Conservation (phyloP, 768 basidiomycete species). For the Rhodocollybia butyracea region DNA sequence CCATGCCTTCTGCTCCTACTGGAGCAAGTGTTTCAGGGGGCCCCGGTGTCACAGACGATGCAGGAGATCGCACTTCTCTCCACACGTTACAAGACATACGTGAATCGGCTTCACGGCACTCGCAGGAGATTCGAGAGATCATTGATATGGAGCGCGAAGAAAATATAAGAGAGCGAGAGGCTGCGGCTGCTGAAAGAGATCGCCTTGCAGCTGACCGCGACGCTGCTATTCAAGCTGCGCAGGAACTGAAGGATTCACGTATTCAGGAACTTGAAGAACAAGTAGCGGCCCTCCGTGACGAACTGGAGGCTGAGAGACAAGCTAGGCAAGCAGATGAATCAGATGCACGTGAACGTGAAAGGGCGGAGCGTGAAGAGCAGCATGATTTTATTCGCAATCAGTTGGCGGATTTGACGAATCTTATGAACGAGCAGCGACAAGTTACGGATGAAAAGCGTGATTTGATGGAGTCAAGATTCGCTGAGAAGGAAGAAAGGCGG, state of each 20-base stretch:
- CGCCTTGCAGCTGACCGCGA: conserved; percentile 45
- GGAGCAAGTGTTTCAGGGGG: conserved; percentile 35
- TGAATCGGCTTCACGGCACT: conserved; percentile 40
- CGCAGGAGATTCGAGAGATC: conserved; percentile 55
- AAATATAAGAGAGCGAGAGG: conserved; percentile 50
- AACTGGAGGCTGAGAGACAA: conserved; percentile 63
- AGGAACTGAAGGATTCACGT: conserved; percentile 51
- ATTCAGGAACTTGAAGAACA: conserved; percentile 63
- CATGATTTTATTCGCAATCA: conserved; percentile 60
- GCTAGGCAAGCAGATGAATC: conserved; percentile 55
- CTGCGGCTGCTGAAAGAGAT: conserved; percentile 51
- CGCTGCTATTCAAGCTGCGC: conserved; percentile 41
- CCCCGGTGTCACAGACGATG: conserved; percentile 44
- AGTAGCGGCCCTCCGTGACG: conserved; percentile 49
- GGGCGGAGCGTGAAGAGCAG: conserved; percentile 53
- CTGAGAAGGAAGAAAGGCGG: conserved; percentile 57
- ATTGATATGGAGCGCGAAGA: conserved; percentile 61
- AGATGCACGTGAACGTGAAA: conserved; percentile 59
- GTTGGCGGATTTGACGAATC: conserved; percentile 66
- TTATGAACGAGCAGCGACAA: conserved; percentile 66
- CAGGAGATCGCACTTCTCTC: conserved; percentile 22
- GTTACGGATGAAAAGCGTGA: conserved; percentile 57
- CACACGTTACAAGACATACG: conserved; percentile 4
- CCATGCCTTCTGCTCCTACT: conserved; percentile 15
- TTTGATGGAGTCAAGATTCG: conserved; percentile 58